These are phyloP conservation scores for Penicillium lividum DNA, from an alignment of 495 filamentous ascomycete species.

Conservation along the genomic window DNA sequence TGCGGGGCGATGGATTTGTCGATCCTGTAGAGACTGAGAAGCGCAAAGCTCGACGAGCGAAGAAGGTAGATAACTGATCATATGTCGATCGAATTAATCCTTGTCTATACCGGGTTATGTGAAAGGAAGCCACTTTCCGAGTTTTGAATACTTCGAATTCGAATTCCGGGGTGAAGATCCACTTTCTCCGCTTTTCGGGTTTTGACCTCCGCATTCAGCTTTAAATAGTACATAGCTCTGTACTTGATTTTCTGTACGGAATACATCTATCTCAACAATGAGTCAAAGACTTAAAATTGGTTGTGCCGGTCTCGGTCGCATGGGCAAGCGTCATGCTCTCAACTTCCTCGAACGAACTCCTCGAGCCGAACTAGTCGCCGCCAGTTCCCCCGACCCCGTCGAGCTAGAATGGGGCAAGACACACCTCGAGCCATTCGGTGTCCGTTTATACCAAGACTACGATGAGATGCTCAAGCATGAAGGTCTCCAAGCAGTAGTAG, in stretches of 20 bases:
- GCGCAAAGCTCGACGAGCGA: slow-evolving; percentile 34
- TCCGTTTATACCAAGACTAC: slow-evolving; percentile 52
- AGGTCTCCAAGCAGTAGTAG: slow-evolving; percentile 54
- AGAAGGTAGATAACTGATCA: slow-evolving; percentile 18
- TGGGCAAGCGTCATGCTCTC: slow-evolving; percentile 59
- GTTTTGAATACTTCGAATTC: background rate
- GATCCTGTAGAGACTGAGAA: slow-evolving; percentile 45
- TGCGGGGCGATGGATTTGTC: slow-evolving; percentile 68
- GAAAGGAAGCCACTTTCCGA: slow-evolving; percentile 31
- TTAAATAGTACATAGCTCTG: slow-evolving; percentile 5
- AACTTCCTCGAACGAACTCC: slow-evolving; percentile 55
- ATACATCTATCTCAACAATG: background rate
- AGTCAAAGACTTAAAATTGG: slow-evolving; percentile 46
- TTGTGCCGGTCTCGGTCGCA: slow-evolving; percentile 57
- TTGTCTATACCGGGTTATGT: background rate
- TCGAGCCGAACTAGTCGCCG: slow-evolving; percentile 54
- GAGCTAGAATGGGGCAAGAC: slow-evolving; percentile 54
- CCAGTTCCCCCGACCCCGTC: slow-evolving; percentile 47
- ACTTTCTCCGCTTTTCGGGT: slow-evolving; percentile 16
- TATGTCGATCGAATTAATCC: no score
- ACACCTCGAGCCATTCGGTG: slow-evolving; percentile 50
- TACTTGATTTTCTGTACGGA: background rate
- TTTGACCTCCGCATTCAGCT: slow-evolving; percentile 23
- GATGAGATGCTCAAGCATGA: slow-evolving; percentile 58
- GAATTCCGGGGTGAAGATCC: slow-evolving; percentile 11